phyloP scores from a whole-genome alignment of 371 early-diverging fungal genomes.

The Coemansia sp. region DNA sequence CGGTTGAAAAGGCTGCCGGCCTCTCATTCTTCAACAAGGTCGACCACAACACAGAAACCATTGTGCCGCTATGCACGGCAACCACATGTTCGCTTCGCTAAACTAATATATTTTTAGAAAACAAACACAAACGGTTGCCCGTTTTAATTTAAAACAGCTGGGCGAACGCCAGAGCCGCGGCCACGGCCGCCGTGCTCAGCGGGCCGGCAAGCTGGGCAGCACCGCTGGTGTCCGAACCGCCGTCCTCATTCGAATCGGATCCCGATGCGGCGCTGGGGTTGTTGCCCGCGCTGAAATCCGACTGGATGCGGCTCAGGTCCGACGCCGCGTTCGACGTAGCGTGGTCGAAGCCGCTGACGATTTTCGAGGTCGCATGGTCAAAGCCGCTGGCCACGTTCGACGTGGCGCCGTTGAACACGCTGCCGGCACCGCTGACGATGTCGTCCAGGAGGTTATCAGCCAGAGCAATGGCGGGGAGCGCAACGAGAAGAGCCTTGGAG shows the following conservation, averaged over 20 bases:
- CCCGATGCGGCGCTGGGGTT: background rate
- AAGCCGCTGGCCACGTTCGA: conserved; percentile 4
- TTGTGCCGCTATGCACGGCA: conserved; percentile 18
- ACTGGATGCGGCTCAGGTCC: conserved; percentile 24
- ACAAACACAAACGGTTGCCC: no score
- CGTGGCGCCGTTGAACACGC: conserved; percentile 20
- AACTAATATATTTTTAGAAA: conserved; percentile 1
- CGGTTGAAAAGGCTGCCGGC: conserved; percentile 73
- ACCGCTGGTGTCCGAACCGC: background rate
- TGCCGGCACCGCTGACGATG: conserved; percentile 16
- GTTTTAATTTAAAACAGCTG: conserved; percentile 21
- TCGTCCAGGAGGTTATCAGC: conserved; percentile 11
- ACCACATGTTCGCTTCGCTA: conserved; percentile 21
- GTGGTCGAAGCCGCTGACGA: conserved; percentile 7
- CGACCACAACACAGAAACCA: background rate
- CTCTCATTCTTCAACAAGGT: conserved; percentile 57
- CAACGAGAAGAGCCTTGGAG: conserved; percentile 4
- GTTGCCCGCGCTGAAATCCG: conserved; percentile 39
- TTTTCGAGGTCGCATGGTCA: background rate
- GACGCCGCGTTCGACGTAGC: conserved; percentile 3
- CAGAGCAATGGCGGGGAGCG: conserved; percentile 6
- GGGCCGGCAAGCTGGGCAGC: background rate
- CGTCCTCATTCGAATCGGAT: background rate
- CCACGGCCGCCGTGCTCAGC: conserved; percentile 23
- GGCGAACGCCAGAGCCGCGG: conserved; percentile 22